These are phyloP conservation scores for Elaeis guineensis DNA, from an alignment of 176 grass and related monocot species.

Conservation along the genomic window DNA sequence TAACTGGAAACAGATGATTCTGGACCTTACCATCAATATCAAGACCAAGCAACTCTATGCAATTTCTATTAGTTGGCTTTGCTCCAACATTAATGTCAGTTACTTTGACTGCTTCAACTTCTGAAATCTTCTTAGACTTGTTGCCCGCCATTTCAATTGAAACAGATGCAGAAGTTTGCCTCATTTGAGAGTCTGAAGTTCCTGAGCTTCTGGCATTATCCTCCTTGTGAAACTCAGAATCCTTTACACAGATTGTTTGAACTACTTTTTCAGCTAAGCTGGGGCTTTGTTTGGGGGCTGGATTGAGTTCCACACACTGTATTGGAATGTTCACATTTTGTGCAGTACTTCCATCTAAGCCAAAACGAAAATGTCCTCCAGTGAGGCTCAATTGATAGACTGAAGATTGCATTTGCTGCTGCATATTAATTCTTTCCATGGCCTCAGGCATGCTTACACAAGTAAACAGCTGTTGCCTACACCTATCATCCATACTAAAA, in stretches of 20 bases:
- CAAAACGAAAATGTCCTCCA: constrained; percentile 60
- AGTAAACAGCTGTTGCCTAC: constrained; percentile 1
- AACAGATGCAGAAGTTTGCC: constrained; percentile 10
- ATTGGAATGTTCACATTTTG: constrained; percentile 39
- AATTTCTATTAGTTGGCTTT: constrained; percentile 14
- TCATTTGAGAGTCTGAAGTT: constrained; percentile 24
- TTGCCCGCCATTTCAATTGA: constrained; percentile 32
- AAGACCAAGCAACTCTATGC: background rate
- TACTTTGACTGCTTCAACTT: constrained; percentile 11
- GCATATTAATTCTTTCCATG: constrained; percentile 18
- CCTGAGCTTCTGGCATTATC: constrained; percentile 3
- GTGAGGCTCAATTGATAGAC: constrained; percentile 55
- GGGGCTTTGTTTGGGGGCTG: constrained; percentile 18
- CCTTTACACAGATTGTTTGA: constrained; percentile 11
- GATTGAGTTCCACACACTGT: constrained; percentile 32
- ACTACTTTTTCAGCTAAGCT: constrained; percentile 6
- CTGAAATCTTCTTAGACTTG: constrained; percentile 31
- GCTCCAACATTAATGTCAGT: constrained; percentile 22
- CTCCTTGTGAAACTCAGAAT: constrained; percentile 1
- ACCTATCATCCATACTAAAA: constrained; percentile 27
- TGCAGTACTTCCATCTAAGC: constrained; percentile 1
- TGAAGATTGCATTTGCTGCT: constrained; percentile 20
- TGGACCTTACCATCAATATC: constrained; percentile 9
- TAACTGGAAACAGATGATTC: constrained; percentile 4
- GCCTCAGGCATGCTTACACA: constrained; percentile 24